These are phyloP conservation scores for Globisporangium viniferum DNA, from an alignment of 352 stramenopile species.

Conservation along the genomic window DNA sequence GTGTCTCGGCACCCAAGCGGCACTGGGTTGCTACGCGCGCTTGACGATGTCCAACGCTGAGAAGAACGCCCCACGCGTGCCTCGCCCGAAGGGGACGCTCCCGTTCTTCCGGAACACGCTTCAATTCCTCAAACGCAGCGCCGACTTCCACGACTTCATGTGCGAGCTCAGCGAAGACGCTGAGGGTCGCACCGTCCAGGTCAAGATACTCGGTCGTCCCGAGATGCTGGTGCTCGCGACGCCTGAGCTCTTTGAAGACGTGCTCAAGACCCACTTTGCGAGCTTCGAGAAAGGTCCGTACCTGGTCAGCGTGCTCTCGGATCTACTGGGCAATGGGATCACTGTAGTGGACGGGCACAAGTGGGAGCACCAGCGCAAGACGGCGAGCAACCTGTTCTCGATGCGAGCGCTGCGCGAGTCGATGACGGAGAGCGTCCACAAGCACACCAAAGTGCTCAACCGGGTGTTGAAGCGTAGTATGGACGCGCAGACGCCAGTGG, in stretches of 20 bases:
- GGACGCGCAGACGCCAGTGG: too few relatives aligned
- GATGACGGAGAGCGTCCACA: too few relatives aligned
- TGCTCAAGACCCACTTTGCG: conserved; percentile 42
- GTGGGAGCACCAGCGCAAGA: too few relatives aligned
- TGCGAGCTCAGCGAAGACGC: conserved; percentile 33
- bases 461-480: too few relatives aligned
- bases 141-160: conserved; percentile 42
- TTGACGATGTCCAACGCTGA: background rate
- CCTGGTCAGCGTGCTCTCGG: too few relatives aligned
- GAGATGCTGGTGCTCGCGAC: conserved; percentile 42
- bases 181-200: conserved; percentile 27
- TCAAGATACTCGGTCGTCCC: conserved; percentile 37
- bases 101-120: conserved; percentile 17
- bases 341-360: too few relatives aligned
- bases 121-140: conserved; percentile 39
- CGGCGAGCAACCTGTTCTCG: too few relatives aligned
- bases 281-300: too few relatives aligned
- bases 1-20: background rate
- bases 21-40: background rate
- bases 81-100: conserved; percentile 1
- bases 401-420: too few relatives aligned
- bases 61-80: conserved; percentile 11
- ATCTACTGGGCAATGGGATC: too few relatives aligned
- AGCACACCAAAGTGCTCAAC: too few relatives aligned
- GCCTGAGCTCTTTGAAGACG: conserved; percentile 46